Evolutionary conservation across 108 stramenopile species (phyloP), one percentile per base, ranked within the genome.

Genomic region (Nitzschia putrida): DNA sequence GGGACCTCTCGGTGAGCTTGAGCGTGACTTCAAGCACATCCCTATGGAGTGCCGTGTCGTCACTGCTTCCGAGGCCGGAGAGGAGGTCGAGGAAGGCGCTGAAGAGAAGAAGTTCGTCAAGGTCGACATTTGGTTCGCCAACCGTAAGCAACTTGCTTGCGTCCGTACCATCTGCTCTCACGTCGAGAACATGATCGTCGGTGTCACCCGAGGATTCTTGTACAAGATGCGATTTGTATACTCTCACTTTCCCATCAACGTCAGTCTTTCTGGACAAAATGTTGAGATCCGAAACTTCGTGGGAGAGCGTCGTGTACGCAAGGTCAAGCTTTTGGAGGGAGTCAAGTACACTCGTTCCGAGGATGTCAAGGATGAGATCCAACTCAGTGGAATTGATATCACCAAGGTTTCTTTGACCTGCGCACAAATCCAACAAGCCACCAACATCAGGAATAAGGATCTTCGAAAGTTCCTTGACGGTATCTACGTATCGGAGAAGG

Each of bases 161-260:
- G 94, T 97, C 58, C 95, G 99, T 60, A 98, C 98, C 53, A 87
- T 99, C 59, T 93, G 92, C 92, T 93, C 97, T 47, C 98, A 98
- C 96, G 95, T 99, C 43, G 92, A 97, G 43, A 99, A 99, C 95
- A 96, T 99, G 97, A 85, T 99, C 45, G 91, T 94, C 8, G 99
- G 99, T 72, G 98, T 99, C 57, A 98, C 96, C 54, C 94, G 92
- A 72, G 99, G 99, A 63, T 99, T 95, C 90, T 42, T 85, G 39
- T 99, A 99, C 96, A 99, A 98, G 91, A 96, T 99, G 97, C 95
- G 99, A 71, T 97, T 98, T 78, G 97, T 97, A 26, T 99, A 99
- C 83, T 89, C 91, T 65, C 99, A 99, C 80, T 99, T 99, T 84
- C 99, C 99, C 84, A 98, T 99, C 96, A 99, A 97, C 71, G 97